Percentiles rank a stretch among this genome's conserved stretches.
Conservation (phyloP, 352 stramenopile genomes). For the Globisporangium apiculatum region DNA sequence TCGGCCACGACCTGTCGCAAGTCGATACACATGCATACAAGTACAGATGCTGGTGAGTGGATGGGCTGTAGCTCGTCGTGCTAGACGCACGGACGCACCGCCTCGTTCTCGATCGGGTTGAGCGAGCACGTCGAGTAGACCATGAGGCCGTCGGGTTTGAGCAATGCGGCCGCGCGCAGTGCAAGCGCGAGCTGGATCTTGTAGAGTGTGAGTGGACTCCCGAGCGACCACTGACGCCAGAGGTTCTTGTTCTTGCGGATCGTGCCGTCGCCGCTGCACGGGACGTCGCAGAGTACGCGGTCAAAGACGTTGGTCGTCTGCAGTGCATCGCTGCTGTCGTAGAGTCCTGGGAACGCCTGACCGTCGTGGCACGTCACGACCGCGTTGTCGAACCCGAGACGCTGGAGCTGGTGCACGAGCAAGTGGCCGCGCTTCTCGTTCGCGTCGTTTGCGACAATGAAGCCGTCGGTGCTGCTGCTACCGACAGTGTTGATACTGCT, state of each 20-base stretch:
- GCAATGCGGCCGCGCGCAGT: slow-evolving; percentile 80
- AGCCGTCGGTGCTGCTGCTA: slow-evolving; percentile 23
- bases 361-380: slow-evolving; percentile 92
- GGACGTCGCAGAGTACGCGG: slow-evolving; percentile 96
- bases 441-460: slow-evolving; percentile 94
- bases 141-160: slow-evolving; percentile 88
- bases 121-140: slow-evolving; percentile 97
- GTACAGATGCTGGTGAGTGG: neutral
- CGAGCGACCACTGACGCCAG: slow-evolving; percentile 87
- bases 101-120: slow-evolving; percentile 98
- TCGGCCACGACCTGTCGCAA: slow-evolving; percentile 76
- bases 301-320: slow-evolving; percentile 87
- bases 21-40: neutral
- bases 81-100: slow-evolving; percentile 20
- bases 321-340: slow-evolving; percentile 23
- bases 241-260: slow-evolving; percentile 95
- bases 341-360: slow-evolving; percentile 91
- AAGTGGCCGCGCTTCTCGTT: slow-evolving; percentile 96
- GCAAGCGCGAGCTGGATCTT: slow-evolving; percentile 91
- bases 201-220: slow-evolving; percentile 87
- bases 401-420: slow-evolving; percentile 91
- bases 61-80: too few species aligned
- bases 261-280: slow-evolving; percentile 97
- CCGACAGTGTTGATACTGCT: neutral
- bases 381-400: slow-evolving; percentile 56